Percentiles rank a stretch among this genome's conserved stretches.
phyloP scores from a whole-genome alignment of 768 basidiomycete genomes.

The Epithele typhae region DNA sequence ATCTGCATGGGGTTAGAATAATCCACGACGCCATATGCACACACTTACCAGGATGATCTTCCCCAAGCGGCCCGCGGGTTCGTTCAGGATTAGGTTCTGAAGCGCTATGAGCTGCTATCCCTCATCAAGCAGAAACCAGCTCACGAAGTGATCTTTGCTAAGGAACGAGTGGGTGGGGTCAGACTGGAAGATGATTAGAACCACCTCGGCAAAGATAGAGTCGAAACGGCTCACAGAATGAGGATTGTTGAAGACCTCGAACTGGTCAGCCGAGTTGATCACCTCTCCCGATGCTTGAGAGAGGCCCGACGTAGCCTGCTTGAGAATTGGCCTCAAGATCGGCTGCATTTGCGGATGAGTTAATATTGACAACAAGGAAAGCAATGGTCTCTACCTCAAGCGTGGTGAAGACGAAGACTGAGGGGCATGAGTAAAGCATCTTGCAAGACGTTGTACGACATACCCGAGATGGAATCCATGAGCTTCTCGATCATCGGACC shows the following conservation, averaged over 20 bases:
- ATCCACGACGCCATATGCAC: background rate
- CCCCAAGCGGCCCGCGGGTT: constrained; percentile 75
- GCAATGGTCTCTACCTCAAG: constrained; percentile 52
- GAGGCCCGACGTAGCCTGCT: constrained; percentile 62
- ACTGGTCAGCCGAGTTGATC: constrained; percentile 77
- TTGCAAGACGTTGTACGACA: constrained; percentile 13
- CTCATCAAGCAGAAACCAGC: constrained; percentile 22
- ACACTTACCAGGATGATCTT: constrained; percentile 57
- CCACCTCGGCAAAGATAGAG: background rate
- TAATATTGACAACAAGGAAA: background rate
- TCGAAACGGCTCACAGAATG: constrained; percentile 48
- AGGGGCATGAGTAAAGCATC: background rate
- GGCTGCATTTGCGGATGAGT: constrained; percentile 40
- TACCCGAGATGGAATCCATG: constrained; percentile 64
- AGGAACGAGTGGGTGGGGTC: constrained; percentile 89
- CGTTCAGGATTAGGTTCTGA: constrained; percentile 76
- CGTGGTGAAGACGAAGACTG: constrained; percentile 80
- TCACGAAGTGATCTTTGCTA: constrained; percentile 84
- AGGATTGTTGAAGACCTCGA: constrained; percentile 84
- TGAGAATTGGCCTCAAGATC: constrained; percentile 74
- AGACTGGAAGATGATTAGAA: constrained; percentile 38
- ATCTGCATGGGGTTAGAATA: constrained; percentile 30
- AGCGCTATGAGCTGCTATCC: background rate
- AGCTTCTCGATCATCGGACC: constrained; percentile 73
- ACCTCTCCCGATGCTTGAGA: constrained; percentile 67